A percentile compares a stretch with the other conserved stretches of the same genome.
Evolutionary conservation across 176 grass and related monocot species (phyloP).

Genomic region (Lolium rigidum): DNA sequence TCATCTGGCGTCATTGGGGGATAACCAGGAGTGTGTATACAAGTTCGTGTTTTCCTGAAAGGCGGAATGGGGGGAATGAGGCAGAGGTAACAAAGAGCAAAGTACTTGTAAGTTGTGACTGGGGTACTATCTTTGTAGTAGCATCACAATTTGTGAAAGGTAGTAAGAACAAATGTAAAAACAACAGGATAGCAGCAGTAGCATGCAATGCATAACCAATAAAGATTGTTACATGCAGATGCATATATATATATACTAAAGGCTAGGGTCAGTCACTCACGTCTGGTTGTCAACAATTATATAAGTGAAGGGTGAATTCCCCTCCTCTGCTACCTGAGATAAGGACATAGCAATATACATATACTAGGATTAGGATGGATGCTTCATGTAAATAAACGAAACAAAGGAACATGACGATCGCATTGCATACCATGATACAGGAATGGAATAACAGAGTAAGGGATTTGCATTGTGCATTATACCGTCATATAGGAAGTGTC

Average conservation of each 20-base stretch:
- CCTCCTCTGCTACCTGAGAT: conserved; percentile 69
- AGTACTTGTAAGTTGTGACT: neutral
- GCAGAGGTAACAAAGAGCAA: neutral
- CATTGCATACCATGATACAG: neutral
- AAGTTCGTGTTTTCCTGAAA: conserved; percentile 96
- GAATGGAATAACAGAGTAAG: conserved; percentile 18
- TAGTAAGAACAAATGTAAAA: neutral
- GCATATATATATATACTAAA: neutral
- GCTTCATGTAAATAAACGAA: neutral
- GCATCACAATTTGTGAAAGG: neutral
- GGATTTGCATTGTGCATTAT: neutral
- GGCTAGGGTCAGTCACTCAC: conserved; percentile 47
- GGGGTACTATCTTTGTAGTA: neutral
- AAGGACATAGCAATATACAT: conserved; percentile 21
- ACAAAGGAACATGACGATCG: neutral
- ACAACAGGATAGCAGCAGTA: neutral
- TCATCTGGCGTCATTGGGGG: conserved; percentile 83
- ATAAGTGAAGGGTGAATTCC: conserved; percentile 93
- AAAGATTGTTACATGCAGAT: neutral
- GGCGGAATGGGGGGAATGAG: neutral
- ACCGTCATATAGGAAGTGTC: conserved; percentile 83
- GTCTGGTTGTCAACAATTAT: conserved; percentile 94
- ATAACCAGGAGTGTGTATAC: conserved; percentile 91
- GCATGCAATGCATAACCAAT: neutral
- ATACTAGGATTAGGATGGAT: neutral